Evolutionary conservation across 768 basidiomycete genomes (phyloP).

Genomic region (Pseudohyphozyma bogoriensis): DNA sequence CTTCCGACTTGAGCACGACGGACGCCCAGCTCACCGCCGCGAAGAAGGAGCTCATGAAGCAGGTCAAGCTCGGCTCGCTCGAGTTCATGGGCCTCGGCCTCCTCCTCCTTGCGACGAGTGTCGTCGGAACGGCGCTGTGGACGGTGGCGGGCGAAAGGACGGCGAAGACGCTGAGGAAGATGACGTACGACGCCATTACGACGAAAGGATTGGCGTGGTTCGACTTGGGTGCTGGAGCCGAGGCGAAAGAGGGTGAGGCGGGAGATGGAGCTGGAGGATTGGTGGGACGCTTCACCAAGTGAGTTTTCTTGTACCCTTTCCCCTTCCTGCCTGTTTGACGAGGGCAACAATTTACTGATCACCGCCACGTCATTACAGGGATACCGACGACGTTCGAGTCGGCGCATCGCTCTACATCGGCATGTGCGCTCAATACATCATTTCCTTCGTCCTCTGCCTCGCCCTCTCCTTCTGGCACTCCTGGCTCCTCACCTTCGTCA

Average conservation of each 20-base stretch:
- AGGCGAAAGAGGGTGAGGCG: conserved; percentile 41
- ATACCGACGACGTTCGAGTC: conserved; percentile 84
- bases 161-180: conserved; percentile 54
- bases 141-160: conserved; percentile 77
- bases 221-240: conserved; percentile 56
- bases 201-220: conserved; percentile 80
- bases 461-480: conserved; percentile 70
- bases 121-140: conserved; percentile 69
- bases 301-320: conserved; percentile 33
- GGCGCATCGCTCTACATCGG: conserved; percentile 74
- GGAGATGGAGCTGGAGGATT: conserved; percentile 74
- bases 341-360: no score
- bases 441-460: conserved; percentile 67
- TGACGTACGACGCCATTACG: conserved; percentile 59
- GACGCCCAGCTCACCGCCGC: not conserved
- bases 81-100: conserved; percentile 50
- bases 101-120: conserved; percentile 60
- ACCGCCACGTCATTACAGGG: conserved; percentile 46
- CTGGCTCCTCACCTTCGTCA: conserved; percentile 76
- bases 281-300: conserved; percentile 88
- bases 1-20: conserved; percentile 22
- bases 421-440: conserved; percentile 65
- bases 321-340: no score
- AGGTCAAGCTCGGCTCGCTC: conserved; percentile 33
- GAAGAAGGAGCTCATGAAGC: conserved; percentile 10